Evolutionary conservation across 2,329 filamentous ascomycete genomes (phyloP).

Genomic region (Davidsoniella eucalypti): DNA sequence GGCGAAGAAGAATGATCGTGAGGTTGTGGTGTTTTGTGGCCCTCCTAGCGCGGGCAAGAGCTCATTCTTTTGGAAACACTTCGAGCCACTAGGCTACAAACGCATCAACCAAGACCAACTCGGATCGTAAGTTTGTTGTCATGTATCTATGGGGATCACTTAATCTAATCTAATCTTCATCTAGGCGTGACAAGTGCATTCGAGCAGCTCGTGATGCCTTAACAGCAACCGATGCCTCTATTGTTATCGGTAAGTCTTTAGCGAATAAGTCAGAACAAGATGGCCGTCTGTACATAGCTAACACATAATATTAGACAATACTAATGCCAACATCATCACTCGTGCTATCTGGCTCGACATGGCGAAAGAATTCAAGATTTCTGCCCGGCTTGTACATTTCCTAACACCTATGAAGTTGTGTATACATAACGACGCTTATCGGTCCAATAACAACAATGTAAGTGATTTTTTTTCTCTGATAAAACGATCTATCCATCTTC

Average conservation of each 20-base stretch:
- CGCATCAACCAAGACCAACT: slow-evolving; percentile 82
- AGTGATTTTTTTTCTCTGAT: slow-evolving; percentile 9
- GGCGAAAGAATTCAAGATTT: slow-evolving; percentile 51
- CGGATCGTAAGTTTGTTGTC: slow-evolving; percentile 37
- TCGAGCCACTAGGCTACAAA: slow-evolving; percentile 64
- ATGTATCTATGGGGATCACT: not conserved
- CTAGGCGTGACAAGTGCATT: slow-evolving; percentile 45
- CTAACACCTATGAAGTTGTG: slow-evolving; percentile 51
- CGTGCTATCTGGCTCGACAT: slow-evolving; percentile 64
- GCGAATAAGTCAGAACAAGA: not conserved
- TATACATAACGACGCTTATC: slow-evolving; percentile 76
- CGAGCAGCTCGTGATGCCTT: slow-evolving; percentile 55
- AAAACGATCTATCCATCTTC: not conserved
- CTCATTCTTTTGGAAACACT: slow-evolving; percentile 65
- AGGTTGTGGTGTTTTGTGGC: slow-evolving; percentile 75
- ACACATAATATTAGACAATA: slow-evolving; percentile 52
- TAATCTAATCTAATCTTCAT: not conserved
- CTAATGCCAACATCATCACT: slow-evolving; percentile 71
- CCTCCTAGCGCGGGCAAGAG: slow-evolving; percentile 85
- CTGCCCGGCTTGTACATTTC: slow-evolving; percentile 77
- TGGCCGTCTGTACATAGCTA: not conserved
- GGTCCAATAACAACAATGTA: slow-evolving; percentile 43
- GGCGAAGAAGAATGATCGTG: slow-evolving; percentile 46
- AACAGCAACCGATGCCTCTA: slow-evolving; percentile 43
- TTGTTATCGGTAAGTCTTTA: slow-evolving; percentile 56